Evolutionary conservation across 345 rosid species (phyloP), one percentile per base, ranked within the genome.

Genomic region (Noccaea bulbosa): DNA sequence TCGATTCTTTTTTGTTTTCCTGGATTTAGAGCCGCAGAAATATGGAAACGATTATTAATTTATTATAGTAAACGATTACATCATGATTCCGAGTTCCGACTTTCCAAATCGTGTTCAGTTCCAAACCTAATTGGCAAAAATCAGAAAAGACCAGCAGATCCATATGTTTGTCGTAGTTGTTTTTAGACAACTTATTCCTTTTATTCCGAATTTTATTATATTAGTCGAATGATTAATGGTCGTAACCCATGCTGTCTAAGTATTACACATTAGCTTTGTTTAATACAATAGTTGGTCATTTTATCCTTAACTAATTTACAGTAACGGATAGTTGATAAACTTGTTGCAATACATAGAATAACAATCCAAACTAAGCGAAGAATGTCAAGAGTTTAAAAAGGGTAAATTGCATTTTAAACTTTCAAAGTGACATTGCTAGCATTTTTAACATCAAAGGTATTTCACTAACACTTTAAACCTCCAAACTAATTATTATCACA

Each of bases 1-100:
- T 86, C 88, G 88, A 0, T 0, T 1, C 4, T 1, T 12, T 2
- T 14, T 83, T 83, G 81, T 54, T 32, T 2, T 6, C 9, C 7
- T 14, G 24, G 0, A 0, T 41, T 5, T 30, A 0, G 8, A 14
- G 16, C 8, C 12, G 8, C n/a, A 1, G 20, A 32, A 32, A 10
- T 30, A 53, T 32, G 39, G 30, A 27, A 2, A 27, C 3, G 30
- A 27, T 27, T 27, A 16, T 1, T 14, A n/a, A n/a, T n/a, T n/a
- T n/a, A n/a, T n/a, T n/a, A n/a, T n/a, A 9, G 57, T 6, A 30
- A 14, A 45, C 20, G 9, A 51, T 27, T 14, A 27, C 30, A 11
- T 52, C 38, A 52, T 52, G 38, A 10, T 5, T 24, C 54, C 33
- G 11, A 47, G 11, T 48, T 48, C 5, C 12, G 35, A 30, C 5